Evolutionary conservation across 768 basidiomycete species (phyloP).

Genomic region (Hortiboletus campestris): DNA sequence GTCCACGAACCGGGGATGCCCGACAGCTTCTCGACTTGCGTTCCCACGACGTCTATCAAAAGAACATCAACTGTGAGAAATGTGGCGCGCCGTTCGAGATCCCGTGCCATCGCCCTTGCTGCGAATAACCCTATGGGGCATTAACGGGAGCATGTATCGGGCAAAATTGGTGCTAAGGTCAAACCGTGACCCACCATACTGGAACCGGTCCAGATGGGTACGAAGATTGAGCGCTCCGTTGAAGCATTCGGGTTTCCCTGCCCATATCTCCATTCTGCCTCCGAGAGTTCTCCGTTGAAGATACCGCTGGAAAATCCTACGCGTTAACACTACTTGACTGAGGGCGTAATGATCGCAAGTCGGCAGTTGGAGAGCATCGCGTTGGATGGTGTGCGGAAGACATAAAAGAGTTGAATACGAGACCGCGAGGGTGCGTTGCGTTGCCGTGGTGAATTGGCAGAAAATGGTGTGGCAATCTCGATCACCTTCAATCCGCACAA

Average conservation of each 20-base stretch:
- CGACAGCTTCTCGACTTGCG: conserved; percentile 34
- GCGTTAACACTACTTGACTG: conserved; percentile 49
- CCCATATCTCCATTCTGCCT: conserved; percentile 51
- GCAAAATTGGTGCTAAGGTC: conserved; percentile 44
- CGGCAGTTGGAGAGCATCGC: conserved; percentile 39
- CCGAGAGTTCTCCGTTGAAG: conserved; percentile 45
- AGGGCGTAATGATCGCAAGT: conserved; percentile 49
- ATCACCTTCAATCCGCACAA: background rate
- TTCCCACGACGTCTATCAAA: conserved; percentile 28
- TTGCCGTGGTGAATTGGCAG: too few species aligned
- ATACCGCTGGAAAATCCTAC: conserved; percentile 44
- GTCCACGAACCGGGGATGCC: conserved; percentile 47
- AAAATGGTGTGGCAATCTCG: too few species aligned
- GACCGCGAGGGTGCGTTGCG: conserved; percentile 27
- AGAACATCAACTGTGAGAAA: too few species aligned
- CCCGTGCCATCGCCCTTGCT: conserved; percentile 5
- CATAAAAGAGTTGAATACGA: conserved; percentile 19
- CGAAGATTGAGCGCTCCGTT: conserved; percentile 50
- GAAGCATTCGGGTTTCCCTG: conserved; percentile 44
- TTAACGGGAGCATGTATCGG: conserved; percentile 43
- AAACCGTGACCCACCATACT: conserved; percentile 40
- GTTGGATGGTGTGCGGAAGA: conserved; percentile 30
- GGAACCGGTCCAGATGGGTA: conserved; percentile 47
- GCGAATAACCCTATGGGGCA: conserved; percentile 36
- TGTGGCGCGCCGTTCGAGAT: conserved; percentile 17